Evolutionary conservation across 129 eudicot genomes (phyloP).

Genomic region (Saposhnikovia divaricata): DNA sequence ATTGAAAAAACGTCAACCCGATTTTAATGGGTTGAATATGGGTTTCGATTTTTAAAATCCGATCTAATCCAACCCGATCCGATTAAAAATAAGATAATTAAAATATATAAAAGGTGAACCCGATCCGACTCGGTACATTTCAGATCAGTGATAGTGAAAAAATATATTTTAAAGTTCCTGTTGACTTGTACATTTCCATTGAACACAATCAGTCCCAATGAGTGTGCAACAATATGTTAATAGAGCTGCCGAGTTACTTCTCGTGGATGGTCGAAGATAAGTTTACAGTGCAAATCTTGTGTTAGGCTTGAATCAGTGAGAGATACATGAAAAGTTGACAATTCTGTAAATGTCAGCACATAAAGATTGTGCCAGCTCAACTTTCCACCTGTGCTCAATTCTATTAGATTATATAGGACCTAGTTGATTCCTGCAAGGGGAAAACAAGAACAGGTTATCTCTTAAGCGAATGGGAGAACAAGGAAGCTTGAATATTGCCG

Average conservation of each 20-base stretch:
- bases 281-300: slow-evolving; percentile 83
- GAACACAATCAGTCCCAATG: slow-evolving; percentile 74
- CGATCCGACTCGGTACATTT: no score
- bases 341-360: slow-evolving; percentile 70
- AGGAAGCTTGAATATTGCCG: no score
- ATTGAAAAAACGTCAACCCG: no score
- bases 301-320: slow-evolving; percentile 35
- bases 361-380: slow-evolving; percentile 83
- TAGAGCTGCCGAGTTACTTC: slow-evolving; percentile 67
- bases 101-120: no score
- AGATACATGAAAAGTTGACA: slow-evolving; percentile 73
- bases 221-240: slow-evolving; percentile 67
- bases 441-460: neutral
- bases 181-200: slow-evolving; percentile 83
- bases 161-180: slow-evolving; percentile 27
- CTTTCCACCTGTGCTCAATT: slow-evolving; percentile 77
- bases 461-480: no score
- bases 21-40: no score
- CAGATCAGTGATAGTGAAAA: slow-evolving; percentile 9
- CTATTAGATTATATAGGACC: slow-evolving; percentile 63
- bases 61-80: no score
- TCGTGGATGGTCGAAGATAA: slow-evolving; percentile 81
- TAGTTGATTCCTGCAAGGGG: slow-evolving; percentile 50
- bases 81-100: no score
- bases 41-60: no score